Evolutionary conservation across 805 yeast species (phyloP).

Genomic region (Wickerhamiella sergipiensis): DNA sequence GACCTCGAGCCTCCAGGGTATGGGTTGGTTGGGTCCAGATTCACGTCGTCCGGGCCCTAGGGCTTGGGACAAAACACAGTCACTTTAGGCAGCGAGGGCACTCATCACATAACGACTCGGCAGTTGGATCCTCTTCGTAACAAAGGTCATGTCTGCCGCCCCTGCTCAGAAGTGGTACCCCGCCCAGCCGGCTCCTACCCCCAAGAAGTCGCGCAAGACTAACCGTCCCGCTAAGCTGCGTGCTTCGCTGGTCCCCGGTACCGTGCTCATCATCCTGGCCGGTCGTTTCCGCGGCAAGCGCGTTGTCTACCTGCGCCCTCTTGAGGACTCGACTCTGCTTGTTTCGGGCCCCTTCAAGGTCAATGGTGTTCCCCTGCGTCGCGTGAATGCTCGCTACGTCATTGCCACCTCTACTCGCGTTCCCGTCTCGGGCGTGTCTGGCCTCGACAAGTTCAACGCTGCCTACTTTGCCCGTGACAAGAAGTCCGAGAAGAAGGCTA

Average conservation of each 20-base stretch:
- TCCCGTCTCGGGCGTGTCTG: slow-evolving; percentile 64
- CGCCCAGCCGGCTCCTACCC: slow-evolving; percentile 70
- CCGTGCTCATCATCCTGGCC: slow-evolving; percentile 92
- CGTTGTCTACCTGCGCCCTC: slow-evolving; percentile 92
- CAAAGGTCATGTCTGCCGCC: slow-evolving; percentile 20
- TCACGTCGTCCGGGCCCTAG: neutral
- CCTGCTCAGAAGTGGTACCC: slow-evolving; percentile 72
- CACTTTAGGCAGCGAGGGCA: slow-evolving; percentile 1
- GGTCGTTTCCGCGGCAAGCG: slow-evolving; percentile 99
- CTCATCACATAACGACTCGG: slow-evolving; percentile 4
- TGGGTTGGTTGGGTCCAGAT: neutral
- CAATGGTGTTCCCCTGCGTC: slow-evolving; percentile 98
- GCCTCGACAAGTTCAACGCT: slow-evolving; percentile 71
- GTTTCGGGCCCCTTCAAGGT: slow-evolving; percentile 99
- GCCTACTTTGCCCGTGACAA: slow-evolving; percentile 96
- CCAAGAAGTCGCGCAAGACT: slow-evolving; percentile 82
- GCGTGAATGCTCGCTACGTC: slow-evolving; percentile 97
- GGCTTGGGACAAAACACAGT: slow-evolving; percentile 6
- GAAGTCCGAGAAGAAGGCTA: slow-evolving; percentile 64
- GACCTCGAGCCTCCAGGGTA: neutral
- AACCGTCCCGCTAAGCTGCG: slow-evolving; percentile 90
- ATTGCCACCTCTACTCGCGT: slow-evolving; percentile 96
- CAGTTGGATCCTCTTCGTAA: neutral
- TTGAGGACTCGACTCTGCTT: slow-evolving; percentile 95
- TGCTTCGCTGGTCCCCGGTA: slow-evolving; percentile 93